Evolutionary conservation across 1,284 basidiomycete species (phyloP).

Genomic region (Malassezia brasiliensis): DNA sequence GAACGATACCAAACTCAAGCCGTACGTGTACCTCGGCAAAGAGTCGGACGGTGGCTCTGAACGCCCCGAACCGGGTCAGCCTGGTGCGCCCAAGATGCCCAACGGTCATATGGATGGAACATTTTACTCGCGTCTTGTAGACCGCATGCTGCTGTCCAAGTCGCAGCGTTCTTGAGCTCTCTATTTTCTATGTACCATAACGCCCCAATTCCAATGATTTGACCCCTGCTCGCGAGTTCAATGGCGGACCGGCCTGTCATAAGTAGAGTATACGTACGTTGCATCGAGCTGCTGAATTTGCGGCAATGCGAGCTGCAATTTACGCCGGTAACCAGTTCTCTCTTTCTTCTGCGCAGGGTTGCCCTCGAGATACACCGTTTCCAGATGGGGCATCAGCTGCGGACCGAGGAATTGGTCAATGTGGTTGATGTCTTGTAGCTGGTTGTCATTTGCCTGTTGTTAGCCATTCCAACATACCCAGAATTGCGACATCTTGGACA

Average conservation of each 20-base stretch:
- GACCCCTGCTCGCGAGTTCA: neutral
- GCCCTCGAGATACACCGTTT: slow-evolving; percentile 86
- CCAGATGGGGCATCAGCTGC: slow-evolving; percentile 56
- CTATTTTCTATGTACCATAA: slow-evolving; percentile 5
- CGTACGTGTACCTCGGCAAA: slow-evolving; percentile 35
- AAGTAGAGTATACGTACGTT: slow-evolving; percentile 57
- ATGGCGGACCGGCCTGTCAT: slow-evolving; percentile 4
- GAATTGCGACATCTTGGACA: slow-evolving; percentile 71
- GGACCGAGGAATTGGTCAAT: slow-evolving; percentile 65
- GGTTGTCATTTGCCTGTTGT: slow-evolving; percentile 72
- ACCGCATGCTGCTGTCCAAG: slow-evolving; percentile 26
- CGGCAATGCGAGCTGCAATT: slow-evolving; percentile 76
- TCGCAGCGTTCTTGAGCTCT: slow-evolving; percentile 4
- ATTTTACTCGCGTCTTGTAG: slow-evolving; percentile 34
- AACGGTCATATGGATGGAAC: slow-evolving; percentile 30
- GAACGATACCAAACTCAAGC: slow-evolving; percentile 34
- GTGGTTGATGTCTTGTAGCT: slow-evolving; percentile 61
- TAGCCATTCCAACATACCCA: slow-evolving; percentile 60
- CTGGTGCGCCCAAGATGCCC: slow-evolving; percentile 35
- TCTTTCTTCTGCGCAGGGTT: slow-evolving; percentile 82
- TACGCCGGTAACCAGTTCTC: slow-evolving; percentile 70
- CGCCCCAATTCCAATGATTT: neutral
- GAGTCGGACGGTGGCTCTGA: slow-evolving; percentile 26
- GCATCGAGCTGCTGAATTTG: slow-evolving; percentile 90
- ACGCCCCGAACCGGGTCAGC: slow-evolving; percentile 27